phyloP scores from a whole-genome alignment of 345 rosid species.

The Populus simonii region DNA sequence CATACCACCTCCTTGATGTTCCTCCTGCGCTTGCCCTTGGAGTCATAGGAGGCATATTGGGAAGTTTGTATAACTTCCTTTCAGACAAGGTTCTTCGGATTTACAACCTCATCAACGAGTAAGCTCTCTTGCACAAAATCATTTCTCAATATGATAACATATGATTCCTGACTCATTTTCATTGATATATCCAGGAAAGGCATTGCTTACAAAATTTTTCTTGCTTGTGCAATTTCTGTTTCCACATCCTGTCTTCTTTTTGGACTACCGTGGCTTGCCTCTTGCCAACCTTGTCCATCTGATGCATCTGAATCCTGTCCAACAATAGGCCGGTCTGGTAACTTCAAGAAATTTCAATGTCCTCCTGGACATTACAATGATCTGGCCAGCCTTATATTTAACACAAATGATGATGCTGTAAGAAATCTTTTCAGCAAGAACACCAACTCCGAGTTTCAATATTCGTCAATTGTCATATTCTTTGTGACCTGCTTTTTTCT shows the following conservation, averaged over 20 bases:
- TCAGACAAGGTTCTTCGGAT: constrained; percentile 63
- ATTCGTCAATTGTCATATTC: constrained; percentile 57
- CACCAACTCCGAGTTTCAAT: constrained; percentile 73
- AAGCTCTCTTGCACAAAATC: constrained; percentile 32
- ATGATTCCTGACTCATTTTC: constrained; percentile 6
- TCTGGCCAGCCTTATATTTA: constrained; percentile 92
- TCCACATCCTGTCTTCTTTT: constrained; percentile 87
- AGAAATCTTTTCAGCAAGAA: constrained; percentile 87
- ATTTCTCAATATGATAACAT: neutral
- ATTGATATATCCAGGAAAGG: constrained; percentile 58
- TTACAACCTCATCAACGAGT: constrained; percentile 71
- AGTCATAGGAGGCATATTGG: constrained; percentile 79
- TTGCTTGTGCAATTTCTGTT: constrained; percentile 66
- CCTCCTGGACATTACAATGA: constrained; percentile 76
- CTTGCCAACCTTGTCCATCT: constrained; percentile 74
- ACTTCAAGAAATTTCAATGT: constrained; percentile 89
- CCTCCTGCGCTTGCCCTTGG: constrained; percentile 80
- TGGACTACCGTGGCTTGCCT: constrained; percentile 83
- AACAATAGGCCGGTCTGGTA: constrained; percentile 90
- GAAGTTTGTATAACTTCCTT: constrained; percentile 73
- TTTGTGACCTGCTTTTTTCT: constrained; percentile 71
- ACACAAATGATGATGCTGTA: constrained; percentile 89
- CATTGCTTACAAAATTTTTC: constrained; percentile 43
- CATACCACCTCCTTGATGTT: constrained; percentile 74
- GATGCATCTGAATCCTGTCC: constrained; percentile 79